These are phyloP conservation scores for Luffa aegyptiaca DNA, from an alignment of 306 rosid genomes.

Conservation along the genomic window DNA sequence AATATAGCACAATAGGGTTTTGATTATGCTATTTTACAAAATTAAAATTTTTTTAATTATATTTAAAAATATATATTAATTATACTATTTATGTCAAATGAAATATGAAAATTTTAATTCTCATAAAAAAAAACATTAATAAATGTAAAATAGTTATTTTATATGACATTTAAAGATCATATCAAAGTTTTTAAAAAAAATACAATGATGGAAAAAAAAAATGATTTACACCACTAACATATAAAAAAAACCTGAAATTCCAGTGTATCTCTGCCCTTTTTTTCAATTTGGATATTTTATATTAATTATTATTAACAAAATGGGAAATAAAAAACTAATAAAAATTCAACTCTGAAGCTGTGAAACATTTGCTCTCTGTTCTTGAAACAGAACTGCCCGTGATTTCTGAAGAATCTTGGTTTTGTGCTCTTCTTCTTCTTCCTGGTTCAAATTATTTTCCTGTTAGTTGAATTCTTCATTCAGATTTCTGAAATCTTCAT, in stretches of 20 bases:
- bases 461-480: background rate
- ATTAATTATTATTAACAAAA: background rate
- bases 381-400: background rate
- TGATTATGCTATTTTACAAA: background rate
- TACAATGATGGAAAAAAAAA: background rate
- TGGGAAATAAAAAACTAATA: background rate
- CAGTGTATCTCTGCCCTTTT: background rate
- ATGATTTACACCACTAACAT: background rate
- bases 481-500: background rate
- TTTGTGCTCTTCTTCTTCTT: background rate
- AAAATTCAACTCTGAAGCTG: background rate
- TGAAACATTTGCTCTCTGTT: background rate
- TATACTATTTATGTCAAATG: background rate
- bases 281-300: background rate
- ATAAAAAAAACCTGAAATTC: background rate
- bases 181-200: background rate
- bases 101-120: background rate
- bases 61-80: background rate
- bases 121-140: background rate
- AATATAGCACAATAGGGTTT: background rate
- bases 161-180: background rate
- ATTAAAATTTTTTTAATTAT: too few relatives aligned
- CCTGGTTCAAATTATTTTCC: background rate
- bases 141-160: background rate
- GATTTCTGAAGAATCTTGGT: background rate